These are phyloP conservation scores for Claviceps sp. DNA, from an alignment of 2,329 filamentous ascomycete species.

Conservation along the genomic window DNA sequence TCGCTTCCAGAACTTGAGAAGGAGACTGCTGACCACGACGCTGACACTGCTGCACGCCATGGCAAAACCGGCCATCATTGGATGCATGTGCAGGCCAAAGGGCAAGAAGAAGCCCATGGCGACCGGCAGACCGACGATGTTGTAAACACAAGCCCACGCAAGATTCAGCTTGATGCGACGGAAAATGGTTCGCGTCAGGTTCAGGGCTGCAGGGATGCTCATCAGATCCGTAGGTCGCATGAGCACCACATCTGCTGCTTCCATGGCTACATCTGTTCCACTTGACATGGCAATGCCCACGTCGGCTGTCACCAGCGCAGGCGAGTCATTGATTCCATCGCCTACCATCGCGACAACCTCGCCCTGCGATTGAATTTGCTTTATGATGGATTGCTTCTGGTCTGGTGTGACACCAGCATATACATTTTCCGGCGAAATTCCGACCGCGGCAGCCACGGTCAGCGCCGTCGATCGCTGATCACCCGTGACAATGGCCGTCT, in stretches of 20 bases:
- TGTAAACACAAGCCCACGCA: conserved; percentile 87
- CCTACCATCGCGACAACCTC: conserved; percentile 90
- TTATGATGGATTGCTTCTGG: conserved; percentile 80
- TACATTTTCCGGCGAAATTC: conserved; percentile 63
- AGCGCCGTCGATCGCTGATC: conserved; percentile 77
- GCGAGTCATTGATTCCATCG: conserved; percentile 96
- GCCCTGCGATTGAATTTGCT: conserved; percentile 58
- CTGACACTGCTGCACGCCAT: conserved; percentile 88
- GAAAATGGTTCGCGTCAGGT: conserved; percentile 77
- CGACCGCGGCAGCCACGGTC: conserved; percentile 69
- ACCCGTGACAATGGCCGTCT: conserved; percentile 83
- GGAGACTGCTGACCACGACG: conserved; percentile 70
- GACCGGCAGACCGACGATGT: conserved; percentile 79
- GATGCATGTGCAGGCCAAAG: conserved; percentile 74
- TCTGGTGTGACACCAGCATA: conserved; percentile 80
- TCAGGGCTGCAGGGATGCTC: conserved; percentile 76
- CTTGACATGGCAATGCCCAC: conserved; percentile 87
- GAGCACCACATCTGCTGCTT: conserved; percentile 88
- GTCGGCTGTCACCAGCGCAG: conserved; percentile 81
- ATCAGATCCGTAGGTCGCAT: conserved; percentile 89
- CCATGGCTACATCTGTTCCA: conserved; percentile 94
- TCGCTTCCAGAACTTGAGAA: conserved; percentile 76
- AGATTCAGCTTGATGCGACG: conserved; percentile 87
- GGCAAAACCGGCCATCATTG: conserved; percentile 86
- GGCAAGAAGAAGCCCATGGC: conserved; percentile 95